Base-by-base conservation (phyloP, 2,329 filamentous ascomycete genomes). In the Lizonia empirigonia region DNA sequence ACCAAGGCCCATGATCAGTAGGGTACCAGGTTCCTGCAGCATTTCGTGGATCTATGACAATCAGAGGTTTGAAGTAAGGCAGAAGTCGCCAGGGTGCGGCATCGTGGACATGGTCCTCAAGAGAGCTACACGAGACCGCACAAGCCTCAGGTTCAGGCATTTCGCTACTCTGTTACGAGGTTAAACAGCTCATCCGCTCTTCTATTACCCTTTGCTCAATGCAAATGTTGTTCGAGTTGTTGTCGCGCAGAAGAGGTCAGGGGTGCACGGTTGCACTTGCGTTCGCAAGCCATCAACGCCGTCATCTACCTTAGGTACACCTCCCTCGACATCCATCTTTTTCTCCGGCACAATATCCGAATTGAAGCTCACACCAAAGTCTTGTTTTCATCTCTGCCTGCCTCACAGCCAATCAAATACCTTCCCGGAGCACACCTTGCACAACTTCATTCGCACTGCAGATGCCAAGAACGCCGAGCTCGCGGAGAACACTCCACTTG, bases 11-110 rank as follows among this genome's bases (percentile, higher is more conserved):
- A 38, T 27, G 32, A 44, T 58, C 54, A 54, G 41, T 51, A 41
- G 47, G 44, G 58, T 41, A 55, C 48, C 40, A 54, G 49, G 55
- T 53, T 46, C 52, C 57, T 58, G 60, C 50, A 60, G 56, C 51
- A 50, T 36, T 48, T 37, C 39, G 37, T 51, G 27, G 36, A 47
- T 46, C 30, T 48, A 45, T 50, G 51, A 38, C 53, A 51, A 55
- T 55, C 41, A 42, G 33, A 27, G 30, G 23, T 51, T 44, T 37
- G 37, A 38, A 26, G 23, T 23, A 13, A 30, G 23, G 20, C 37
- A 36, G 16, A 39, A 32, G 30, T 30, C 23, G 18, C 23, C 36
- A 40, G 36, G 35, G 36, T 26, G 23, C 7, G 12, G 9, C 9
- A n/a, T 41, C 32, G 12, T 15, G 10, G 29, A 27, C 19, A 15